These are phyloP conservation scores for Psilocybe tampanensis DNA, from an alignment of 768 basidiomycete species.

Conservation along the genomic window DNA sequence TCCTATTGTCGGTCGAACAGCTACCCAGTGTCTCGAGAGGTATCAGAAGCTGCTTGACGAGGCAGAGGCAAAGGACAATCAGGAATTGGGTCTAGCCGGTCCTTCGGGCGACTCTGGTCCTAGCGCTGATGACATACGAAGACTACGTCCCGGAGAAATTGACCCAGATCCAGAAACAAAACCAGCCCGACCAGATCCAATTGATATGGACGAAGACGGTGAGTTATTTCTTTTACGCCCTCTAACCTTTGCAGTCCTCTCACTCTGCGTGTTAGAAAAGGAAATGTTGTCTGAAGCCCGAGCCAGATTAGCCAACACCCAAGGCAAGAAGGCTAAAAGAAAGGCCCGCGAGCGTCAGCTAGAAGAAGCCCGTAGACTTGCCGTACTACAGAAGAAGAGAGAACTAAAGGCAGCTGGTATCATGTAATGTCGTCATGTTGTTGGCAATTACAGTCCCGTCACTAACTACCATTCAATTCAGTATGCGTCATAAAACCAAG, in stretches of 20 bases:
- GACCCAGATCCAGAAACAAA: constrained; percentile 99
- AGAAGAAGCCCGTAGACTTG: constrained; percentile 92
- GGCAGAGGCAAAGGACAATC: constrained; percentile 94
- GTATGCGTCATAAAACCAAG: constrained; percentile 93
- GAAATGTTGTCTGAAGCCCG: constrained; percentile 99
- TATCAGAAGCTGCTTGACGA: constrained; percentile 98
- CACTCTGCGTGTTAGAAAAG: constrained; percentile 67
- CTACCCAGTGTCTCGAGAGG: constrained; percentile 95
- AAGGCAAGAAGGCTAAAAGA: constrained; percentile 99
- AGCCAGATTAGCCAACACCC: constrained; percentile 96
- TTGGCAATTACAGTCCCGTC: neutral
- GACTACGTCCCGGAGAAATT: constrained; percentile 92
- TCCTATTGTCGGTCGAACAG: constrained; percentile 96
- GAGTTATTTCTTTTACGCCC: constrained; percentile 31
- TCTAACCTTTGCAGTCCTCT: constrained; percentile 2
- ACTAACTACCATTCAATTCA: constrained; percentile 25
- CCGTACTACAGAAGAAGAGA: constrained; percentile 95
- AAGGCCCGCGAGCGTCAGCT: constrained; percentile 97
- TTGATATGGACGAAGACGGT: constrained; percentile 99
- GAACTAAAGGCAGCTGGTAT: constrained; percentile 98
- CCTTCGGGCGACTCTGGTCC: constrained; percentile 82
- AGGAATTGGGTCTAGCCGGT: constrained; percentile 89
- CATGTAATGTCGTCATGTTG: constrained; percentile 57
- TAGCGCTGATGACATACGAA: constrained; percentile 89
- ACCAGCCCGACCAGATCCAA: constrained; percentile 96